Evolutionary conservation across 2,329 filamentous ascomycete genomes (phyloP), one percentile per base, ranked within the genome.

Genomic region (Aspergillus sp.): DNA sequence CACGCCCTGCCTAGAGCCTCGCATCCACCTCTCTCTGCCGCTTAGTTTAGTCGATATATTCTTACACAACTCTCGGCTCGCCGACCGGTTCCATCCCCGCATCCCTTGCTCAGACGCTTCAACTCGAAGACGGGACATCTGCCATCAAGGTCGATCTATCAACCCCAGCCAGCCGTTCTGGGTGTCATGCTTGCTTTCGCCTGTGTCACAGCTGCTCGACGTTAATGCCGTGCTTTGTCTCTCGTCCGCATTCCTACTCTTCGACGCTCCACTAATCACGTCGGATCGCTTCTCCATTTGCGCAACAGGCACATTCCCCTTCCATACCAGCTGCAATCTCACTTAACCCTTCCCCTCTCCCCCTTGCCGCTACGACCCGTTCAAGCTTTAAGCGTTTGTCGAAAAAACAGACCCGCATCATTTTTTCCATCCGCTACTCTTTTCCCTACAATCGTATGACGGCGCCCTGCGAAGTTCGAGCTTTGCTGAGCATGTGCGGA

Each of bases 401-500:
- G 61, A 64, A 63, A 62, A 67, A 56, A 59, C 54, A 57, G 47
- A 56, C 46, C 55, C 49, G 47, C 50, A 44, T 62, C 56, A 43
- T 52, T 58, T 51, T 41, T 27, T 49, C 53, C 51, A 47, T 60
- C 53, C 55, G 39, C 58, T 52, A 51, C 66, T 37, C 66, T 62
- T 64, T 60, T 57, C 66, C 63, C 61, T 63, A 69, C 62, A 64
- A 63, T 63, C 70, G 68, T 65, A 73, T 72, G 70, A 74, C 67
- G 67, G 64, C 67, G 66, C 73, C 70, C 68, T 68, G 67, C 71
- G 66, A 63, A 62, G 64, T 70, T 70, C 65, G 68, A 71, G 66
- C 69, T 74, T 11, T 73, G 68, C 69, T 73, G 69, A 71, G 72
- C 70, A 75, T 75, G 73, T 72, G 75, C 73, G 70, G 72, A 75